These are phyloP conservation scores for Metarhizium guizhouense DNA, from an alignment of 2,329 filamentous ascomycete genomes.

Conservation along the genomic window DNA sequence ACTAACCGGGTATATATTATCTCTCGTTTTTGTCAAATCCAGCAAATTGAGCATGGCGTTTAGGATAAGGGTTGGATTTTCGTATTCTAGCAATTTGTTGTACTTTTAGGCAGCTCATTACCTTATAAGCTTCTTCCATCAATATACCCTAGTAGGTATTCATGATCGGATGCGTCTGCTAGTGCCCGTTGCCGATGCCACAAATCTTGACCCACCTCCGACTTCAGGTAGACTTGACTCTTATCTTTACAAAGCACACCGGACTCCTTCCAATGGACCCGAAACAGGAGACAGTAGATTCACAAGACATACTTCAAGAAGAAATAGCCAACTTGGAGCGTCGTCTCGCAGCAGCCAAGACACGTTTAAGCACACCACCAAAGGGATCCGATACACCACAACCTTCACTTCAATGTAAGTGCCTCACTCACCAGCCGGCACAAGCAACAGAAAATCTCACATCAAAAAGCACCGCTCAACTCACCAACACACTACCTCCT, in stretches of 20 bases:
- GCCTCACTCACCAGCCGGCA: background rate
- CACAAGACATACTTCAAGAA: slow-evolving; percentile 28
- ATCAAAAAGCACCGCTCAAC: slow-evolving; percentile 2
- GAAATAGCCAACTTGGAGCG: slow-evolving; percentile 53
- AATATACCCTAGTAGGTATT: background rate
- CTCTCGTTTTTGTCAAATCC: background rate
- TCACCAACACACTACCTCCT: slow-evolving; percentile 55
- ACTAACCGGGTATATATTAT: background rate
- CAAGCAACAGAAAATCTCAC: background rate
- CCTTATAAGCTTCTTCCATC: background rate
- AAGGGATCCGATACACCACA: background rate
- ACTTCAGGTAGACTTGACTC: background rate
- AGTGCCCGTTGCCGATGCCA: background rate
- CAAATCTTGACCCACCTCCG: background rate
- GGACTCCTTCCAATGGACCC: slow-evolving; percentile 16
- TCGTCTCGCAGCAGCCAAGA: slow-evolving; percentile 36
- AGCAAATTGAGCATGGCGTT: slow-evolving; percentile 17
- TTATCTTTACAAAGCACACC: background rate
- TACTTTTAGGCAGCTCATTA: background rate
- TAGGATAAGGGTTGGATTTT: slow-evolving; percentile 1
- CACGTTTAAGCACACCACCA: slow-evolving; percentile 24
- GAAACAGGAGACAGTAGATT: slow-evolving; percentile 8
- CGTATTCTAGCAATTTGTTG: background rate
- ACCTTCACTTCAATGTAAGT: background rate
- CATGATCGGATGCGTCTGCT: background rate